Evolutionary conservation across 306 rosid species (phyloP), one percentile per base, ranked within the genome.

Genomic region (Calophaca sinica): DNA sequence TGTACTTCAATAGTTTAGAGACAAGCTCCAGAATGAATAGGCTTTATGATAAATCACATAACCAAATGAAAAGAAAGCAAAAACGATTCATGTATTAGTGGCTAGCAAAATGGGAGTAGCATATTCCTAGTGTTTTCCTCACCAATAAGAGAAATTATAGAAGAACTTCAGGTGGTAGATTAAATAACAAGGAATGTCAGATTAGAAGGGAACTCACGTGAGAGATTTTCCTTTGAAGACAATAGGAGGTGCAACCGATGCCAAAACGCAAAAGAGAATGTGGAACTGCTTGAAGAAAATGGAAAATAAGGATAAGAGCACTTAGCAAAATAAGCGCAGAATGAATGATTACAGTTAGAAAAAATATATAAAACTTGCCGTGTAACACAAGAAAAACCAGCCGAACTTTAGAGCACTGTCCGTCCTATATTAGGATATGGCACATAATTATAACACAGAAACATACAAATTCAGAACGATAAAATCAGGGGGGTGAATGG

Each of bases 401-500:
- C 91, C 90, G 80, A 92, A 96, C 87, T 84, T 96, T 52, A 96
- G 73, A 70, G 99, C 97, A 83, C 96, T 96, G 33, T 96, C 99
- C 28, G 94, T 90, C 87, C 99, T 96, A 92, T 54, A 67, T 78
- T 62, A 73, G 2, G 44, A 57, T 50, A 67, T 44, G 45, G 10
- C 62, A 44, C 61, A 78, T 9, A 55, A 75, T 64, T 71, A 72
- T 52, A 33, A 71, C 42, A 35, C 64, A 20, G 26, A 80, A 70
- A 49, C 62, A 28, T 20, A 32, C 9, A 50, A 38, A 68, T 11
- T 63, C 5, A 14, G 14, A 36, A 59, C 45, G 46, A 51, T 7
- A 71, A 32, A 49, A 46, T 1, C 15, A 28, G 39, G 41, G 1
- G 2, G 4, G 26, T 26, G 26, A 12, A 3, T 6, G 8, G 46